Conservation (phyloP, 768 basidiomycete species). For the Leccinellum luteum region DNA sequence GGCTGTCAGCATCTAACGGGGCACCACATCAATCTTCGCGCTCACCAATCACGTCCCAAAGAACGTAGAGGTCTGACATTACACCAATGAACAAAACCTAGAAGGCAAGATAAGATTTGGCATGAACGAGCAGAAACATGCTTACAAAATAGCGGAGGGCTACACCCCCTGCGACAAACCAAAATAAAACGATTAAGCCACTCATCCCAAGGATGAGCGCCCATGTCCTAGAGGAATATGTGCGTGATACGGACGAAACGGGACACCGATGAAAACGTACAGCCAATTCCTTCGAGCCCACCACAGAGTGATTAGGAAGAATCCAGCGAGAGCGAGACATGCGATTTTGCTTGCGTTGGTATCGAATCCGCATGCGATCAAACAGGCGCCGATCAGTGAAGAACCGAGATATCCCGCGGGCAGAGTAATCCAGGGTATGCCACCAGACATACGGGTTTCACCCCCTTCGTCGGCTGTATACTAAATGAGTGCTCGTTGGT, state of each 20-base stretch:
- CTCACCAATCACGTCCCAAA: conserved; percentile 85
- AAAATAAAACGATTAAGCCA: conserved; percentile 75
- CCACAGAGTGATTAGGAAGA: conserved; percentile 87
- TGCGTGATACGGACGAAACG: not conserved
- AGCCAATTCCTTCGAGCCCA: conserved; percentile 77
- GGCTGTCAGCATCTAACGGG: not conserved
- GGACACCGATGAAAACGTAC: conserved; percentile 40
- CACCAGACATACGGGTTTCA: conserved; percentile 83
- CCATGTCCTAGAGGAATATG: conserved; percentile 58
- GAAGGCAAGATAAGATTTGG: not conserved
- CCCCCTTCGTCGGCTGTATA: conserved; percentile 81
- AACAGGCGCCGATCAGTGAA: conserved; percentile 78
- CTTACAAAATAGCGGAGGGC: conserved; percentile 77
- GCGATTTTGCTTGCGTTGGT: conserved; percentile 88
- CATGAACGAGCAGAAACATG: not conserved
- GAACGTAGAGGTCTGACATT: conserved; percentile 84
- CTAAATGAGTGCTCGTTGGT: conserved; percentile 7
- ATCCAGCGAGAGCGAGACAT: conserved; percentile 72
- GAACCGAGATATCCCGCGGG: conserved; percentile 87
- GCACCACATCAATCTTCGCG: not conserved
- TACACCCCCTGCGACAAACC: conserved; percentile 74
- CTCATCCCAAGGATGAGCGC: conserved; percentile 73
- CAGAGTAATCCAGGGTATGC: conserved; percentile 75
- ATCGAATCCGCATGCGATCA: conserved; percentile 88
- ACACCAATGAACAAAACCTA: conserved; percentile 80